Evolutionary conservation across 257 asterid genomes (phyloP).

Genomic region (Penstemon barbatus): DNA sequence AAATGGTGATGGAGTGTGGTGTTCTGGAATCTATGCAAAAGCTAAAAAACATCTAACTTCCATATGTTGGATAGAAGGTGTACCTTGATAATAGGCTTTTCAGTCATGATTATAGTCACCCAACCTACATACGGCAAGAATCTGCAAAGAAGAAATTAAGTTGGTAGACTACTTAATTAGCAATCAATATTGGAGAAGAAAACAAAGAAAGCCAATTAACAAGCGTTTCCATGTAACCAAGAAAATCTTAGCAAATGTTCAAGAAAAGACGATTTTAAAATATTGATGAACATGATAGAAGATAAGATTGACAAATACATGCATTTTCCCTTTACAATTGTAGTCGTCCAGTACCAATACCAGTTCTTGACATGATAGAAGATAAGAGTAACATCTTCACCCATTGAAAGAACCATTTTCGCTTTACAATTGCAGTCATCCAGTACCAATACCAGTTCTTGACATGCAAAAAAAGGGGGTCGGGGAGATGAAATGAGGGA

Average conservation of each 20-base stretch:
- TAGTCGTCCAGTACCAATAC: not conserved
- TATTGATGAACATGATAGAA: not conserved
- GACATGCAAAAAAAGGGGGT: not conserved
- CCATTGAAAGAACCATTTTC: not conserved
- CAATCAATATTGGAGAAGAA: not conserved
- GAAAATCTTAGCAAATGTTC: not conserved
- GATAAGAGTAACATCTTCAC: not conserved
- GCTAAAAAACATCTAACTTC: not conserved
- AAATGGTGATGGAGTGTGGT: not conserved
- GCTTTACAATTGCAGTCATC: not conserved
- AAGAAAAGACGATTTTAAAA: not conserved
- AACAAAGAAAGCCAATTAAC: not conserved
- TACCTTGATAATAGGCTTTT: conserved; percentile 97
- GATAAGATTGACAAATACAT: not conserved
- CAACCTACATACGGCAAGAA: conserved; percentile 98
- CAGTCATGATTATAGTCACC: conserved; percentile 99
- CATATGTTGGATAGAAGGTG: conserved; percentile 11
- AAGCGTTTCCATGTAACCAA: not conserved
- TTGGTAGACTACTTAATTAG: conserved; percentile 6
- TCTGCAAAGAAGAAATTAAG: conserved; percentile 44
- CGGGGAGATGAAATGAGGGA: not conserved
- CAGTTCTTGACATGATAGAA: not conserved
- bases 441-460: not conserved
- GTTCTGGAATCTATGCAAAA: not conserved
- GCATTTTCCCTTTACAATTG: not conserved